Evolutionary conservation across 768 basidiomycete genomes (phyloP), one percentile per base, ranked within the genome.

Genomic region (Kwoniella sp.): DNA sequence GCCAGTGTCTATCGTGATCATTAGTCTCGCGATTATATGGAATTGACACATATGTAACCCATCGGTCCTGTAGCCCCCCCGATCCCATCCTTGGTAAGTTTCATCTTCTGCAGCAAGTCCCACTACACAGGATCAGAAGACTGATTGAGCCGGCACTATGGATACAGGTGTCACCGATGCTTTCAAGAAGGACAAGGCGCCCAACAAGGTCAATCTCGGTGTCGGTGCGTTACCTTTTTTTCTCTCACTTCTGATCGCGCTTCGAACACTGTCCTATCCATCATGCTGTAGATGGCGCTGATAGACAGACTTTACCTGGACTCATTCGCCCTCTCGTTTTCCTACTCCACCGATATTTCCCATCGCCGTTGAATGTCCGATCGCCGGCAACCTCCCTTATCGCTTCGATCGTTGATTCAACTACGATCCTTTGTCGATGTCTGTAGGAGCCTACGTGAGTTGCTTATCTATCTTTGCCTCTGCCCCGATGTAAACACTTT

Each of bases 181-280:
- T 17, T 99, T 94, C 87, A 95, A 93, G 84, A 91, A 91, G 53
- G 93, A 97, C 86, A 89, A 87, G 74, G 87, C 90, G 80, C 84
- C 90, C 20, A 87, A 88, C 70, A 98, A 98, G 82, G 93, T 99
- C 76, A 99, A 98, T 83, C 85, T 99, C 65, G 96, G 96, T 77
- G 96, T 97, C 73, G 96, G 96, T 76, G 91, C 92, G 56, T 97
- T 93, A 2, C 84, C 20, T 45, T 22, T 30, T 17, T 2, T 20
- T 28, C 22, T 11, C 29, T 37, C 34, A 15, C 17, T 4, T 38
- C 26, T 34, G n/a, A n/a, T n/a, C n/a, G 20, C 11, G 38, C 11
- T 11, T 9, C 51, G 11, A 52, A 52, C 51, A 15, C 51, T 11
- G 11, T 52, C n/a, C n/a, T n/a, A n/a, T 45, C 22, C n/a, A 48